Conservation (phyloP, 257 asterid species). For the Paulownia fortunei region DNA sequence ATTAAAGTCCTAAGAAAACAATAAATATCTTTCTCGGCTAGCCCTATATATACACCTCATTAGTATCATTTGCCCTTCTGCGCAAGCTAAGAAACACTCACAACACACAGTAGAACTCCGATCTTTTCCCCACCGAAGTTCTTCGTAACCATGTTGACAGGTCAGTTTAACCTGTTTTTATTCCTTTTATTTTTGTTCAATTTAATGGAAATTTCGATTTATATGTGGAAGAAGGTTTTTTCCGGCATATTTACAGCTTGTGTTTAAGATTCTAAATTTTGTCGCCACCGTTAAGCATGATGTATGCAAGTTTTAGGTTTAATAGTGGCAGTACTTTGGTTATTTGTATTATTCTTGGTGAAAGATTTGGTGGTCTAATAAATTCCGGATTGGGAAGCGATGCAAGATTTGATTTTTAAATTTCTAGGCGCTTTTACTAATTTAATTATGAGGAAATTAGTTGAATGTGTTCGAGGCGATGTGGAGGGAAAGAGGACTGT, state of each 20-base stretch:
- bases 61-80: constrained; percentile 41
- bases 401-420: constrained; percentile 9
- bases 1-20: background rate
- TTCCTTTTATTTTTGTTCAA: background rate
- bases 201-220: constrained; percentile 26
- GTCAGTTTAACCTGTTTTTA: constrained; percentile 17
- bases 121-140: constrained; percentile 27
- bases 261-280: constrained; percentile 12
- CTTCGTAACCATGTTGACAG: constrained; percentile 50
- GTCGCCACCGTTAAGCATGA: constrained; percentile 16
- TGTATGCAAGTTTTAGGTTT: constrained; percentile 1
- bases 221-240: background rate
- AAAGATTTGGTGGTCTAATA: constrained; percentile 21
- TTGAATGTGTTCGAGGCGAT: background rate
- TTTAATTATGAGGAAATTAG: background rate
- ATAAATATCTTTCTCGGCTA: constrained; percentile 11
- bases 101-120: constrained; percentile 38
- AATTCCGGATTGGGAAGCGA: constrained; percentile 2
- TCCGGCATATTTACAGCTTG: background rate
- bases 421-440: constrained; percentile 4
- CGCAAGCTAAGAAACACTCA: constrained; percentile 53
- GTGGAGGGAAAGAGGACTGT: constrained; percentile 9
- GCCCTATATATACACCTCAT: constrained; percentile 41
- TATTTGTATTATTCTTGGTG: background rate
- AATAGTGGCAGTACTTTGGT: background rate